Evolutionary conservation across 306 rosid species (phyloP), one percentile per base, ranked within the genome.

Genomic region (Hippophae gyantsensis): DNA sequence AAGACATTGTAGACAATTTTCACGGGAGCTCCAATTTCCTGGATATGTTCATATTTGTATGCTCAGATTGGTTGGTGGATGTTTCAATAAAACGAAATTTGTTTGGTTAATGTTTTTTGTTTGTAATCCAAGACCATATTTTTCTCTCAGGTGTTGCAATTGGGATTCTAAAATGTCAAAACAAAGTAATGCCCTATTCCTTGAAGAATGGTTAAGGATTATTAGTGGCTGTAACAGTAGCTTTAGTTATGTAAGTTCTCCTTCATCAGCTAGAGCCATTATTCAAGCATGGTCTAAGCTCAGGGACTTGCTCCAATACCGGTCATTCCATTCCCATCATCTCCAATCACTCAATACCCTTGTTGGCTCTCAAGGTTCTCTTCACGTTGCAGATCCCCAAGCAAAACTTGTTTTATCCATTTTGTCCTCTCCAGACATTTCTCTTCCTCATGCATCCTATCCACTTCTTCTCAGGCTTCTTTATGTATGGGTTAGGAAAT

Each of bases 321-420:
- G 59, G 44, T 81, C 82, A 6, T 85, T 83, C 52, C 40, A 26
- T 52, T 41, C 69, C 43, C 76, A 68, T 13, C 87, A 83, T 41
- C 75, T 79, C 56, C 88, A 76, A n/a, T 76, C 84, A 55, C 84
- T 87, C 18, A 80, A 78, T 58, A 79, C 76, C 71, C 83, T 90
- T 2, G 76, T 76, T 23, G 77, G 72, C 76, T 85, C 95, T 7
- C 92, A 79, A 57, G 43, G 73, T 1, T 81, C 96, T 8, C 87
- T 90, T 11, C 86, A 85, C 56, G 96, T 87, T 14, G 89, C 95
- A 5, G 95, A 87, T 25, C 92, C 97, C 5, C 97, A 85, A 62
- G 96, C 90, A 3, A 81, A 69, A 71, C 82, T 90, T 69, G 62
- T 87, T 7, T 73, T 90, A 56, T 55, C 86, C 9, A 74, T 90